A percentile compares a stretch with the other conserved stretches of the same genome.
phyloP scores from a whole-genome alignment of 2,329 filamentous ascomycete species.

The Leptodontidium sp. region DNA sequence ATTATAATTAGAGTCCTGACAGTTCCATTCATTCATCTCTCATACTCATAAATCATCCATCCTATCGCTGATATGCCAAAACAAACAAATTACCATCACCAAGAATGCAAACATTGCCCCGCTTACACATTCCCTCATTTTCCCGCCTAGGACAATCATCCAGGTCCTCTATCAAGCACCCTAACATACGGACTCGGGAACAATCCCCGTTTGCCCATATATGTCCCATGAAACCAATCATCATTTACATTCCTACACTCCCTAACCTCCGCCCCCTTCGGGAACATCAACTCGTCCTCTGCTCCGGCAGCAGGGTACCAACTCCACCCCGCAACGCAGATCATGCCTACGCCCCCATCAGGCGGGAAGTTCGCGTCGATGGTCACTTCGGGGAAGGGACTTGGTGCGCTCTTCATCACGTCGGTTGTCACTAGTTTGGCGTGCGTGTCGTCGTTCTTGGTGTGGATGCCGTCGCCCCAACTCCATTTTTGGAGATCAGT shows the following conservation, averaged over 20 bases:
- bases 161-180: constrained; percentile 48
- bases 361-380: constrained; percentile 66
- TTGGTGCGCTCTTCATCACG: constrained; percentile 54
- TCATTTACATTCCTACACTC: constrained; percentile 90
- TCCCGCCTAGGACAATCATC: neutral
- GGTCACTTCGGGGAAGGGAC: constrained; percentile 37
- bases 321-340: constrained; percentile 73
- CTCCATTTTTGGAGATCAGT: constrained; percentile 58
- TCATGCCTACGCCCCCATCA: constrained; percentile 75
- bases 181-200: constrained; percentile 83
- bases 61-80: neutral
- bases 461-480: constrained; percentile 54
- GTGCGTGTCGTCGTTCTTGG: constrained; percentile 46
- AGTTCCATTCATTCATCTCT: constrained; percentile 6
- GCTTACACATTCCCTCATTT: too few species aligned
- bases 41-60: constrained; percentile 6
- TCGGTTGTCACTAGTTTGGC: constrained; percentile 60
- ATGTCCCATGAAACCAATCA: constrained; percentile 89
- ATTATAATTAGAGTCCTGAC: neutral
- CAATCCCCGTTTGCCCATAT: constrained; percentile 80
- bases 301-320: constrained; percentile 74
- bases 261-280: constrained; percentile 80
- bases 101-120: neutral
- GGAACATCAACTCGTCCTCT: constrained; percentile 82
- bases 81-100: constrained; percentile 6